Conservation (phyloP, 2,329 filamentous ascomycete species). For the Aspergillus japonicus region DNA sequence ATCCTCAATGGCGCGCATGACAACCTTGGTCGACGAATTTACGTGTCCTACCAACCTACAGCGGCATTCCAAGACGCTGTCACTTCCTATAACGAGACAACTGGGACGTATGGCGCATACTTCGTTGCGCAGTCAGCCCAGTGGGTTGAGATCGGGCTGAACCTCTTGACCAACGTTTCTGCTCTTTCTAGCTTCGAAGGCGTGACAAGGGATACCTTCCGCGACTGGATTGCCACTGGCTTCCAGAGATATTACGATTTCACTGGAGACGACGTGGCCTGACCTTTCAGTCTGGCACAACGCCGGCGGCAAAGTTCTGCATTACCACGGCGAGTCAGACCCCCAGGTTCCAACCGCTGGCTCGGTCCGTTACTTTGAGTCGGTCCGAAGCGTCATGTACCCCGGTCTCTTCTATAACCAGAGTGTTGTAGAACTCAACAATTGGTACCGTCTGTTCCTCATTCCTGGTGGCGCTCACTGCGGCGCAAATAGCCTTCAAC, state of each 20-base stretch:
- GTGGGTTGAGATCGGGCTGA: too few relatives aligned
- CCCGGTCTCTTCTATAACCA: slow-evolving; percentile 40
- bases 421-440: slow-evolving; percentile 43
- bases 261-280: slow-evolving; percentile 54
- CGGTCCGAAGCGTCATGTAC: slow-evolving; percentile 54
- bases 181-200: slow-evolving; percentile 42
- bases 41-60: too few relatives aligned
- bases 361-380: slow-evolving; percentile 56
- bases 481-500: slow-evolving; percentile 45
- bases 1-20: too few relatives aligned
- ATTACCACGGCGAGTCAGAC: slow-evolving; percentile 60
- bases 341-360: slow-evolving; percentile 53
- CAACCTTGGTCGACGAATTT: too few relatives aligned
- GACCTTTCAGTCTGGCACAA: slow-evolving; percentile 53
- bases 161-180: too few relatives aligned
- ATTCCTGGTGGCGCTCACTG: slow-evolving; percentile 57
- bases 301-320: slow-evolving; percentile 56
- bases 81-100: too few relatives aligned
- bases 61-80: too few relatives aligned
- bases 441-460: slow-evolving; percentile 57
- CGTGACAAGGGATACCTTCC: slow-evolving; percentile 58
- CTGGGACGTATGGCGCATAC: too few relatives aligned
- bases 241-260: slow-evolving; percentile 51
- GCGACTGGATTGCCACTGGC: slow-evolving; percentile 53
- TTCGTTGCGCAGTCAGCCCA: too few relatives aligned